Base-by-base conservation (phyloP, 257 asterid genomes). In the Ehretia macrophylla region DNA sequence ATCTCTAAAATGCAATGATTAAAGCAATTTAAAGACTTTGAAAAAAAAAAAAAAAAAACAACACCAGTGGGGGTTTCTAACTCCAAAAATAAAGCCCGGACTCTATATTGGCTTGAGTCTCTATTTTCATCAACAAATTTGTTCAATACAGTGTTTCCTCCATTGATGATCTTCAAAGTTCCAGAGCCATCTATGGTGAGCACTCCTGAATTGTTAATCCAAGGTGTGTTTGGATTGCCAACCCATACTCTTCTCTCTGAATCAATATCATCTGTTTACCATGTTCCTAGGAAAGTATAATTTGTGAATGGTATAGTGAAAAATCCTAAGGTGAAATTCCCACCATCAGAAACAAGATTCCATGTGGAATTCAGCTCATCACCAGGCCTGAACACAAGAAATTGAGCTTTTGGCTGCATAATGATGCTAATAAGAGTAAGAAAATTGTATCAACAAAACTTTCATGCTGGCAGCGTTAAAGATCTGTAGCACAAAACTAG, bases 291-390 rank as follows among this genome's bases (percentile, higher is more conserved):
- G 62, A 81, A 84, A 52, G 54, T 75, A 27, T 23, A 51, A 8
- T 47, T 70, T 37, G 79, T 55, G 6, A 6, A 10, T 22, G 10
- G 14, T 0, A 72, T 64, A 13, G 61, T 63, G 58, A 67, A 66
- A 71, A 81, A 78, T 59, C 80, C 77, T 20, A 81, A 56, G 11
- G 78, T 81, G 70, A 74, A 84, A 45, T 18, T 14, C 18, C 63
- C 55, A 4, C 51, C 57, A 10, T 72, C 68, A 4, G 84, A 84
- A 38, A 72, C 66, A 6, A 81, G 72, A 17, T 50, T 51, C 39
- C 86, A 72, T 9, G 73, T 18, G 0, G 66, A 68, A 42, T 67
- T 71, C 4, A 84, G 66, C 17, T 3, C 13, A 5, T 77, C 72
- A 17, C 79, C 83, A 50, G 27, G 81, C 21, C 46, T 46, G 37